Evolutionary conservation across 2,329 filamentous ascomycete species (phyloP).

Genomic region (Fragosphaeria purpurea): DNA sequence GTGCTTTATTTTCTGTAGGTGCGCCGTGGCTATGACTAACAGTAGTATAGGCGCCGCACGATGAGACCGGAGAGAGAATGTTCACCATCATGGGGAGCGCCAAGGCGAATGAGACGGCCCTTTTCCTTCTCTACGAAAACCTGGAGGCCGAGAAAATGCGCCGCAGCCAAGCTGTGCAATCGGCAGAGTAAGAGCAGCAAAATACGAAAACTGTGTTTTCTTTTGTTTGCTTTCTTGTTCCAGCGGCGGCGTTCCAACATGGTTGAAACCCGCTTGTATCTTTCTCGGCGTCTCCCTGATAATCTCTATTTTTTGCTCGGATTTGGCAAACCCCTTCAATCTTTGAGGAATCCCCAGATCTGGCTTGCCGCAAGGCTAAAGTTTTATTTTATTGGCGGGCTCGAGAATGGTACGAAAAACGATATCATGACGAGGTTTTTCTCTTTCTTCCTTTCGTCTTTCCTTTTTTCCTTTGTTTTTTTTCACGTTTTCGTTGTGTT

Average conservation of each 20-base stretch:
- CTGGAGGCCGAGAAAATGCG: slow-evolving; percentile 98
- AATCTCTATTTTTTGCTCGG: slow-evolving; percentile 33
- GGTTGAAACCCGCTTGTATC: slow-evolving; percentile 10
- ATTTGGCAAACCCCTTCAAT: slow-evolving; percentile 37
- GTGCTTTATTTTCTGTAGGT: neutral
- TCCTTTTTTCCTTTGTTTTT: slow-evolving; percentile 3
- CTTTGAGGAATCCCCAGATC: slow-evolving; percentile 44
- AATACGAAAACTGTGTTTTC: neutral
- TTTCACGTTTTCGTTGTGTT: neutral
- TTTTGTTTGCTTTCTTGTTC: neutral
- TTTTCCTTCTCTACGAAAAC: slow-evolving; percentile 97
- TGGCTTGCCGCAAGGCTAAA: slow-evolving; percentile 53
- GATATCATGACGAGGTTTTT: slow-evolving; percentile 25
- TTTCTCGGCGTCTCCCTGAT: slow-evolving; percentile 11
- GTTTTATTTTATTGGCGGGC: slow-evolving; percentile 32
- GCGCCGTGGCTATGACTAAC: slow-evolving; percentile 10
- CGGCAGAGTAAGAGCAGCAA: slow-evolving; percentile 34
- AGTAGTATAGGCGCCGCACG: slow-evolving; percentile 63
- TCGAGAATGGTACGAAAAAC: slow-evolving; percentile 30
- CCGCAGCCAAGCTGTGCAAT: slow-evolving; percentile 62
- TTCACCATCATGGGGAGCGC: slow-evolving; percentile 98
- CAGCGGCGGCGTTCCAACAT: neutral
- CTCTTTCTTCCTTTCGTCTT: slow-evolving; percentile 9
- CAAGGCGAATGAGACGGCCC: slow-evolving; percentile 86
- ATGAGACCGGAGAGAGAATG: slow-evolving; percentile 97